Evolutionary conservation across 805 yeast species (phyloP).

Genomic region (Candida chilensis): DNA sequence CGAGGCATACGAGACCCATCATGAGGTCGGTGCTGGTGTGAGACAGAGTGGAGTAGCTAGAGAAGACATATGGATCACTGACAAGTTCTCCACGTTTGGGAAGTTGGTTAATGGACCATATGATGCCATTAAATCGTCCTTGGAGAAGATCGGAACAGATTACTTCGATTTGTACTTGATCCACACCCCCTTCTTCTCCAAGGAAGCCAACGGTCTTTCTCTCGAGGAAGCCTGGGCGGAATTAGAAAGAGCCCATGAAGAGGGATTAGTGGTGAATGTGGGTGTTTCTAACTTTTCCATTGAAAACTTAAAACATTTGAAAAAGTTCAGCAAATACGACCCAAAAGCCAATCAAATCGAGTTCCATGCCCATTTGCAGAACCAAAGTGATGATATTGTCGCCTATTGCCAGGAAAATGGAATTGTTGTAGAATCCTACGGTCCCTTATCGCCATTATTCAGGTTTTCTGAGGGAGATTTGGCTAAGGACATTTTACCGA

Average conservation of each 20-base stretch:
- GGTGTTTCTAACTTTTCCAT: slow-evolving; percentile 25
- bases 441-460: slow-evolving; percentile 24
- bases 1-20: slow-evolving; percentile 24
- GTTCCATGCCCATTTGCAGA: slow-evolving; percentile 27
- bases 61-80: slow-evolving; percentile 23
- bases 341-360: slow-evolving; percentile 30
- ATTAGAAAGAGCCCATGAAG: slow-evolving; percentile 16
- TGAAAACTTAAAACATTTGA: slow-evolving; percentile 13
- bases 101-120: slow-evolving; percentile 10
- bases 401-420: slow-evolving; percentile 14
- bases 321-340: slow-evolving; percentile 6
- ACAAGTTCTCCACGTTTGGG: slow-evolving; percentile 18
- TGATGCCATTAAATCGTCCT: slow-evolving; percentile 16
- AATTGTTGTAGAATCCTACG: slow-evolving; percentile 22
- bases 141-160: slow-evolving; percentile 19
- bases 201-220: slow-evolving; percentile 10
- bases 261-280: slow-evolving; percentile 22
- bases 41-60: slow-evolving; percentile 13
- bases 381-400: slow-evolving; percentile 20
- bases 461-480: slow-evolving; percentile 6
- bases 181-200: slow-evolving; percentile 21
- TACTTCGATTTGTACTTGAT: slow-evolving; percentile 26
- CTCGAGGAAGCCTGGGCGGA: slow-evolving; percentile 20
- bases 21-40: slow-evolving; percentile 23
- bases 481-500: too few species aligned